These are phyloP conservation scores for Sugiyamaella chiloensis DNA, from an alignment of 805 yeast species.

Conservation along the genomic window DNA sequence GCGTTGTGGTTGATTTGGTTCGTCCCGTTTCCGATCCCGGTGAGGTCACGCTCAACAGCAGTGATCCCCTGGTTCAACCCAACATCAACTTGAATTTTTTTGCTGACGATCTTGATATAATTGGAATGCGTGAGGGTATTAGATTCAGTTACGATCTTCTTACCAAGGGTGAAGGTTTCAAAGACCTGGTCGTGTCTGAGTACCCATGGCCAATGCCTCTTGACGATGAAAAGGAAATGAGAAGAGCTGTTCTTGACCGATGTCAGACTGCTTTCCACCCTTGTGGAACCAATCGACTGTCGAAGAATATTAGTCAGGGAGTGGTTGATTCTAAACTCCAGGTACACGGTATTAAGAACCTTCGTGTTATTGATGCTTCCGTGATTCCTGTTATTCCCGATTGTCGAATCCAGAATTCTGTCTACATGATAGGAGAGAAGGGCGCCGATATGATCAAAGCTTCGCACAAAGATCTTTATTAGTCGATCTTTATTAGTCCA, in stretches of 20 bases:
- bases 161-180: slow-evolving; percentile 33
- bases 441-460: slow-evolving; percentile 31
- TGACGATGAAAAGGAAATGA: slow-evolving; percentile 32
- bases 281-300: slow-evolving; percentile 32
- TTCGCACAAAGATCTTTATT: slow-evolving; percentile 14
- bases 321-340: slow-evolving; percentile 33
- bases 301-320: slow-evolving; percentile 17
- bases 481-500: no score
- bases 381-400: slow-evolving; percentile 35
- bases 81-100: slow-evolving; percentile 30
- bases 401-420: slow-evolving; percentile 32
- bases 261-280: slow-evolving; percentile 37
- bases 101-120: slow-evolving; percentile 34
- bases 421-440: slow-evolving; percentile 32
- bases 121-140: slow-evolving; percentile 34
- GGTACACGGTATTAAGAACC: slow-evolving; percentile 32
- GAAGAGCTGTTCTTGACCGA: slow-evolving; percentile 32
- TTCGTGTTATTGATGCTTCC: slow-evolving; percentile 35
- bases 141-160: slow-evolving; percentile 32
- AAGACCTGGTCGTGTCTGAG: slow-evolving; percentile 31
- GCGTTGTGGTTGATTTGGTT: slow-evolving; percentile 31
- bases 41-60: slow-evolving; percentile 29
- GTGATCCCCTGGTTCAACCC: slow-evolving; percentile 30
- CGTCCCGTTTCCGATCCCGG: slow-evolving; percentile 32
- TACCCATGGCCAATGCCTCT: slow-evolving; percentile 35